Evolutionary conservation across 2,329 filamentous ascomycete genomes (phyloP).

Genomic region (Nigrospora oryzae): DNA sequence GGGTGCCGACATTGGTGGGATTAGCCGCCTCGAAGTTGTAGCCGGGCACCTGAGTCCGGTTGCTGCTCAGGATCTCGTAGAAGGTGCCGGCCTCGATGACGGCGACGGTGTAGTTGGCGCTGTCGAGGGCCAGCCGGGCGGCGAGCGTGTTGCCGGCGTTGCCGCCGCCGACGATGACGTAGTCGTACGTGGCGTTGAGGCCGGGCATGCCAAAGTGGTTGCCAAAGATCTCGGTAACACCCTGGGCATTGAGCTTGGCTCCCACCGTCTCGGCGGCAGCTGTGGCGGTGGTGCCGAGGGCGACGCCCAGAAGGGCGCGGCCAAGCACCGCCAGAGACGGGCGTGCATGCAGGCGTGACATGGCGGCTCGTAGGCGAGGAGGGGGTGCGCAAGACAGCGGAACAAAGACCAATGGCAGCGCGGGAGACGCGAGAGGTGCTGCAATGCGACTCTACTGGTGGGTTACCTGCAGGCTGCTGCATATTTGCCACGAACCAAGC

Average conservation of each 20-base stretch:
- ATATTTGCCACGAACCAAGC: background rate
- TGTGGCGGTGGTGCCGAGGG: background rate
- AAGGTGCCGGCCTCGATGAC: background rate
- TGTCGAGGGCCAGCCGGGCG: background rate
- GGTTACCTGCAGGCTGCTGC: background rate
- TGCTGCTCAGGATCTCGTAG: background rate
- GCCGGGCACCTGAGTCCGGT: background rate
- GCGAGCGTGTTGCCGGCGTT: background rate
- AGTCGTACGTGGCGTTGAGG: constrained; percentile 6
- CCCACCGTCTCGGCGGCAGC: background rate
- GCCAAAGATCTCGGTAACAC: background rate
- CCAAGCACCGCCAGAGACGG: background rate
- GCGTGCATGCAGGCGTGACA: background rate
- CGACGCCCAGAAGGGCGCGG: background rate
- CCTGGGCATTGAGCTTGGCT: background rate
- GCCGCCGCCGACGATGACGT: constrained; percentile 26
- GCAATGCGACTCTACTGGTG: background rate
- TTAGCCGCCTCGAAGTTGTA: background rate
- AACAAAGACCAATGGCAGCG: background rate
- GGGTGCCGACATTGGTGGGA: background rate
- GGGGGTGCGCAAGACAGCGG: background rate
- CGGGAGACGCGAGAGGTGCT: background rate
- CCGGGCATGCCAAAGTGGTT: too few relatives aligned
- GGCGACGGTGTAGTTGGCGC: too few relatives aligned
- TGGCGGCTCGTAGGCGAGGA: background rate